Percentiles rank a stretch among this genome's conserved stretches.
These are phyloP conservation scores for Solanum rostratum DNA, from an alignment of 257 asterid species.

Conservation along the genomic window DNA sequence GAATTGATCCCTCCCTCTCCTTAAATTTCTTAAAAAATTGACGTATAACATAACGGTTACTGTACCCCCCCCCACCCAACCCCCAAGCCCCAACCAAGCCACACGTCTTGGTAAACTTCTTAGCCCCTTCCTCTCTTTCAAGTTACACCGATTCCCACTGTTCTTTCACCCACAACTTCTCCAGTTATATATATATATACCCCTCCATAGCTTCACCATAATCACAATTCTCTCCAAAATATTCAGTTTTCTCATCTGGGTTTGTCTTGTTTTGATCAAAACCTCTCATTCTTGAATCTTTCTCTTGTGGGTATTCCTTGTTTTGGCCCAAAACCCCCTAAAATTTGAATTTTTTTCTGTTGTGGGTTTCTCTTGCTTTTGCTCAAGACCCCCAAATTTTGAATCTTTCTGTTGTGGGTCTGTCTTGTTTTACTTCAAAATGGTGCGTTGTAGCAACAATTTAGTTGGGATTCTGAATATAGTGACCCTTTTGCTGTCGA, in stretches of 20 bases:
- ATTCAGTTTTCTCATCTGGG: not conserved
- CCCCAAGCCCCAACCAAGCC: too few species aligned
- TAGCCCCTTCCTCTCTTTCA: not conserved
- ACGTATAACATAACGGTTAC: too few species aligned
- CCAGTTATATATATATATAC: not conserved
- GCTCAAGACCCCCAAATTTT: not conserved
- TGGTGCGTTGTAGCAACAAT: slow-evolving; percentile 74
- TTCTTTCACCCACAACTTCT: not conserved
- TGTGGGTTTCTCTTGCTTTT: not conserved
- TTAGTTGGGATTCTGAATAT: slow-evolving; percentile 61
- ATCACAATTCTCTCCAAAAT: not conserved
- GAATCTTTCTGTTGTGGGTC: not conserved
- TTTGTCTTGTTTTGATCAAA: not conserved
- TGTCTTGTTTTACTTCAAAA: not conserved
- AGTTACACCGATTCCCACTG: not conserved
- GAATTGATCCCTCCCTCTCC: too few species aligned
- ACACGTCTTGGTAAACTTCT: not conserved
- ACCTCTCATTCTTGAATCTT: not conserved
- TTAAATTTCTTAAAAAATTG: too few species aligned
- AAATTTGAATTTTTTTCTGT: not conserved
- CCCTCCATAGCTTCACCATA: not conserved
- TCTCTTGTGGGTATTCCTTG: not conserved
- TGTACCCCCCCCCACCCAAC: too few species aligned
- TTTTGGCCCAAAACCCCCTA: not conserved
- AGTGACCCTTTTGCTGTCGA: slow-evolving; percentile 48